A percentile compares a stretch with the other conserved stretches of the same genome.
phyloP scores from a whole-genome alignment of 2,329 filamentous ascomycete genomes.

The Zasmidium citrigriseum region DNA sequence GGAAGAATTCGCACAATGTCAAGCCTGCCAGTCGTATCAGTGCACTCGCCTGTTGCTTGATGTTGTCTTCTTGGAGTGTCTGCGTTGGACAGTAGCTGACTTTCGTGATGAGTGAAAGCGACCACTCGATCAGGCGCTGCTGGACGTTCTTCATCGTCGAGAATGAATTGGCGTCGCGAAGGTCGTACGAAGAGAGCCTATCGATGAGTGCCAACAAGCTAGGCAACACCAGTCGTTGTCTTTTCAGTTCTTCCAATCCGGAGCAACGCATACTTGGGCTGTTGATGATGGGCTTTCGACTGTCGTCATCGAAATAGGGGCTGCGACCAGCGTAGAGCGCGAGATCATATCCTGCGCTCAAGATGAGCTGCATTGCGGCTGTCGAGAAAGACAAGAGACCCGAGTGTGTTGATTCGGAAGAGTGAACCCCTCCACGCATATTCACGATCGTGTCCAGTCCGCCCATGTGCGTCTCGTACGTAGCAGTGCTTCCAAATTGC shows the following conservation, averaged over 20 bases:
- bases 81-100: slow-evolving; percentile 18
- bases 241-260: slow-evolving; percentile 11
- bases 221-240: slow-evolving; percentile 16
- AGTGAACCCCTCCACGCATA: slow-evolving; percentile 19
- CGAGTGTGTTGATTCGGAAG: slow-evolving; percentile 12
- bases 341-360: slow-evolving; percentile 19
- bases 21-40: slow-evolving; percentile 22
- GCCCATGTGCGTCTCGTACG: slow-evolving; percentile 24
- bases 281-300: not conserved
- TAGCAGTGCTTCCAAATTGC: slow-evolving; percentile 19
- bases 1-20: slow-evolving; percentile 16
- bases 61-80: slow-evolving; percentile 19
- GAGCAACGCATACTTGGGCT: slow-evolving; percentile 11
- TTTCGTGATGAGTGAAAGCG: slow-evolving; percentile 3
- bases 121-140: slow-evolving; percentile 14
- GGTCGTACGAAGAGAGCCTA: slow-evolving; percentile 7
- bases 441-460: slow-evolving; percentile 21
- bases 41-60: slow-evolving; percentile 14
- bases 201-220: slow-evolving; percentile 15
- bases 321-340: slow-evolving; percentile 17
- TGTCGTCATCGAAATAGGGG: slow-evolving; percentile 14
- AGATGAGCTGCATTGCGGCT: slow-evolving; percentile 15
- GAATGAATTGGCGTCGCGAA: slow-evolving; percentile 8
- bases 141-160: slow-evolving; percentile 10
- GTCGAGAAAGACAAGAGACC: not conserved